Evolutionary conservation across 225 moss, liverwort and hornwort species (phyloP).

Genomic region (Polytrichum formosum): DNA sequence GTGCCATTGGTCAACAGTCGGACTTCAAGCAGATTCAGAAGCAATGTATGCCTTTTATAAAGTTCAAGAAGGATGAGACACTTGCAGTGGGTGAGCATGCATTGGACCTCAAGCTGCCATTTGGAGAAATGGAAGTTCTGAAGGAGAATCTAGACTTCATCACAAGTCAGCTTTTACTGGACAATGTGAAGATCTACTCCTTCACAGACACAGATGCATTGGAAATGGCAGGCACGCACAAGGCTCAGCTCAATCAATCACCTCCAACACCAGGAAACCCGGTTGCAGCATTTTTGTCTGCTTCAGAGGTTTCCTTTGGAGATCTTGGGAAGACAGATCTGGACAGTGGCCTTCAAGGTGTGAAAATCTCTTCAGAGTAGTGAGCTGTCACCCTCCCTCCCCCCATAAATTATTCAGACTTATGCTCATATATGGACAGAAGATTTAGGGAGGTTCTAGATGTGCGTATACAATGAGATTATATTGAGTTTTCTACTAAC

Average conservation of each 20-base stretch:
- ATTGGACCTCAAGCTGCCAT: conserved; percentile 76
- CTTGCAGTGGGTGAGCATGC: conserved; percentile 82
- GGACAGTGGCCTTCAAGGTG: not conserved
- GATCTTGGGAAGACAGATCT: not conserved
- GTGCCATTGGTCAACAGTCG: conserved; percentile 38
- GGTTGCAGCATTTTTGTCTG: conserved; percentile 44
- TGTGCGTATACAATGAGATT: too few relatives aligned
- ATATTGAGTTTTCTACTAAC: too few relatives aligned
- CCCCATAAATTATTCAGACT: too few relatives aligned
- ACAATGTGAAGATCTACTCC: conserved; percentile 48
- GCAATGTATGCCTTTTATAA: conserved; percentile 98
- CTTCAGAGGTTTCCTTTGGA: conserved; percentile 33
- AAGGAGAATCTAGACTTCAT: conserved; percentile 67
- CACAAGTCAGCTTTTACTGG: conserved; percentile 67
- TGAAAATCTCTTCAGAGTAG: conserved; percentile 1
- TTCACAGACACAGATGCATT: conserved; percentile 40
- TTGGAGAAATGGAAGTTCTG: conserved; percentile 72
- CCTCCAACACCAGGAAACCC: conserved; percentile 88
- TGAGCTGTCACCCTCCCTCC: too few relatives aligned
- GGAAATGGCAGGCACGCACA: conserved; percentile 40
- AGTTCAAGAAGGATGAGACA: conserved; percentile 91
- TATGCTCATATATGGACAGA: too few relatives aligned
- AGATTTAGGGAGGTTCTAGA: too few relatives aligned
- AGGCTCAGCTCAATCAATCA: conserved; percentile 49
- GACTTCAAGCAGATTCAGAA: conserved; percentile 71